Percentiles rank a stretch among this genome's conserved stretches.
Conservation (phyloP, 768 basidiomycete species). For the Tulasnella sp. region DNA sequence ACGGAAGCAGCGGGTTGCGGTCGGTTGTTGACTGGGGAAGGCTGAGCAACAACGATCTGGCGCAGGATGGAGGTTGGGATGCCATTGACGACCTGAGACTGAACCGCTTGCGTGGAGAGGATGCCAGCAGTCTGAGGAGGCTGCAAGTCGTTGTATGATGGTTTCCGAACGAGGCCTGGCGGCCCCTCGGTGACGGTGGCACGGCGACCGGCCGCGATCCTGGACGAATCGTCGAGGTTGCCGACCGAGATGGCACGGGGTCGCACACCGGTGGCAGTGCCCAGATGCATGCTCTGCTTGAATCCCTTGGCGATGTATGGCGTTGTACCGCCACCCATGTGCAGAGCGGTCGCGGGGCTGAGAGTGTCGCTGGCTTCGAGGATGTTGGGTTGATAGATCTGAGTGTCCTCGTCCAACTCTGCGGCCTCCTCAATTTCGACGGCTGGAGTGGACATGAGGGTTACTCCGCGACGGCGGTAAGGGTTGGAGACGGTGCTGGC, state of each 20-base stretch:
- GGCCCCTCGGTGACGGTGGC: conserved; percentile 32
- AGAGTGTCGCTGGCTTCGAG: conserved; percentile 61
- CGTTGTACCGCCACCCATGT: conserved; percentile 56
- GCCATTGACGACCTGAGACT: conserved; percentile 3
- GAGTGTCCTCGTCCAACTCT: conserved; percentile 51
- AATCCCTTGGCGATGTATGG: conserved; percentile 63
- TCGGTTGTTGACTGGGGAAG: neutral
- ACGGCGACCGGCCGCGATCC: conserved; percentile 22
- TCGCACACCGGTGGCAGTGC: conserved; percentile 48
- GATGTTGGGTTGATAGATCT: conserved; percentile 52
- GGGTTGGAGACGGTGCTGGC: conserved; percentile 94
- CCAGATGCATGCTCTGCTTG: conserved; percentile 72
- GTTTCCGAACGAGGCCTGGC: conserved; percentile 30
- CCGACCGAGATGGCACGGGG: conserved; percentile 90
- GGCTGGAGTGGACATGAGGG: conserved; percentile 64
- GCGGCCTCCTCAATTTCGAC: conserved; percentile 64
- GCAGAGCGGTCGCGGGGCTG: conserved; percentile 55
- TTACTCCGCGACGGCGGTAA: conserved; percentile 67
- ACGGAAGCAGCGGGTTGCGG: neutral
- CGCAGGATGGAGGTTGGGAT: conserved; percentile 36
- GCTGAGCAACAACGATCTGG: neutral
- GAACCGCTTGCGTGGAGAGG: conserved; percentile 13
- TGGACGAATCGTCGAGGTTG: conserved; percentile 73
- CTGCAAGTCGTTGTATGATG: conserved; percentile 34
- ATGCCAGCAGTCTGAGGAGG: conserved; percentile 27